Base-by-base conservation (phyloP, 345 rosid genomes). In the Eucalyptus coolabah region DNA sequence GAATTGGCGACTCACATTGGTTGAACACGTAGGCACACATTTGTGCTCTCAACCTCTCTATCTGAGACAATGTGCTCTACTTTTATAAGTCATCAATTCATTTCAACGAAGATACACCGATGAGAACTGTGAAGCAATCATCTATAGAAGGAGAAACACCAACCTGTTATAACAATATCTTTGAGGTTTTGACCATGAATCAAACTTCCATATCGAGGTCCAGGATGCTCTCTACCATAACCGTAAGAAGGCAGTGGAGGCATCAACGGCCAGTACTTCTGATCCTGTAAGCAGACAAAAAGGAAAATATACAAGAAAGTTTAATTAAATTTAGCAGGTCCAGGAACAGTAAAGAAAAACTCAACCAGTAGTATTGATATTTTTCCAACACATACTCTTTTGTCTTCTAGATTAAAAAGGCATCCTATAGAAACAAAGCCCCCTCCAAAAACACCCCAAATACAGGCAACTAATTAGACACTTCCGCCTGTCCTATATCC, bases 181-280 rank as follows among this genome's bases (percentile, higher is more conserved):
- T 91, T 94, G 91, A 95, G 95, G 89, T 95, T 93, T 91, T 95
- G 96, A 60, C 96, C 95, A 86, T 95, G 96, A 88, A 95, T 92
- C 88, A 94, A 93, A 90, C 96, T 95, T 87, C 95, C 94, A 89
- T 92, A 95, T n/a, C 95, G 94, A 89, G 96, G 95, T 89, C 96
- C 96, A 85, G 89, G 89, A 91, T 94, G 95, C 93, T 95, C 96
- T 89, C 96, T 94, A 86, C 96, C 96, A 89, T 93, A 92, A 49
- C 96, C 96, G 87, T 94, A 95, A 21, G 96, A 94, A 81, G 96
- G 96, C 90, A 95, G 90, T 40, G 95, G 94, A 89, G 95, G 96
- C 95, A 95, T 91, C 65, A 95, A 89, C 1, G 94, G 94, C 96
- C 96, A 95, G 85, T 89, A 93, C 89, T 93, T 95, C 92, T 95